Evolutionary conservation across 805 yeast species (phyloP).

Genomic region (Sporopachydermia lactativora): DNA sequence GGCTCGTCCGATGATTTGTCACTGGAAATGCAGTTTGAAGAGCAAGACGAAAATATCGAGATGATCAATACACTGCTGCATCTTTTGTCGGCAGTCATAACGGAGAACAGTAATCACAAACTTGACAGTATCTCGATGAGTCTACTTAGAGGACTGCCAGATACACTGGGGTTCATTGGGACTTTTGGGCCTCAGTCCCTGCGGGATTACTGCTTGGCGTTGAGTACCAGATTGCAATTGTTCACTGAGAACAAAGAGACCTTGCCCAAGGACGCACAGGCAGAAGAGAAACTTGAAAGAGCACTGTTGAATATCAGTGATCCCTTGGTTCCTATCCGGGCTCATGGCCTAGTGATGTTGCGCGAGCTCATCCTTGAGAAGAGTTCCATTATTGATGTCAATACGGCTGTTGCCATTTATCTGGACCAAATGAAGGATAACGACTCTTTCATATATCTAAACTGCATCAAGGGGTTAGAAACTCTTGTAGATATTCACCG

Average conservation of each 20-base stretch:
- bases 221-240: not conserved
- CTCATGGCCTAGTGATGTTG: conserved; percentile 64
- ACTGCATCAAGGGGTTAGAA: conserved; percentile 68
- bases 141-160: not conserved
- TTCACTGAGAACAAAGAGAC: conserved; percentile 10
- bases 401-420: conserved; percentile 47
- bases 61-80: conserved; percentile 4
- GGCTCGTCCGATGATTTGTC: not conserved
- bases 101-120: conserved; percentile 15
- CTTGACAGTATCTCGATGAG: conserved; percentile 7
- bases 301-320: conserved; percentile 63
- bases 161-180: not conserved
- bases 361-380: conserved; percentile 36
- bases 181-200: not conserved
- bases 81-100: conserved; percentile 23
- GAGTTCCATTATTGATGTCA: conserved; percentile 31
- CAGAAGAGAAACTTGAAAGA: conserved; percentile 27
- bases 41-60: not conserved
- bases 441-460: conserved; percentile 81
- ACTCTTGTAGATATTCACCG: conserved; percentile 36
- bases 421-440: conserved; percentile 51
- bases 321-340: conserved; percentile 71
- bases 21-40: not conserved
- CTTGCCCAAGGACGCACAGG: conserved; percentile 18
- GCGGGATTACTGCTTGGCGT: not conserved